These are phyloP conservation scores for Tritrichomonas musculus DNA, from an alignment of 208 protist species.

Conservation along the genomic window DNA sequence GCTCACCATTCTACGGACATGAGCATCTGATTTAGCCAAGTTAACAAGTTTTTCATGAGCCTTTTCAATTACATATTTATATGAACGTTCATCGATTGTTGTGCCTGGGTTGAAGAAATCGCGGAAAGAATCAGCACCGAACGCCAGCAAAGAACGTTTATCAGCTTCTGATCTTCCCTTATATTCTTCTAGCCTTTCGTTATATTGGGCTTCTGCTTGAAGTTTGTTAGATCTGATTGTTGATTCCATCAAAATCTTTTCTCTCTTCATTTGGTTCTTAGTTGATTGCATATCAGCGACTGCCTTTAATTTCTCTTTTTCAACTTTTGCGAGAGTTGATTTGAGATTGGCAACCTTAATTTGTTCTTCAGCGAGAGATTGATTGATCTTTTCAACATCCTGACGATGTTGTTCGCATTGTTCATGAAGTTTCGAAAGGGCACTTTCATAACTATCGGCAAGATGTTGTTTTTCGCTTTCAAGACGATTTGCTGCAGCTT, in stretches of 20 bases:
- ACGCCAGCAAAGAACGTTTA: neutral
- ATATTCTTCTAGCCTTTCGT: neutral
- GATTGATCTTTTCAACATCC: neutral
- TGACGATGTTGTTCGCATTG: neutral
- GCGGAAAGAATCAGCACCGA: neutral
- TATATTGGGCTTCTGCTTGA: neutral
- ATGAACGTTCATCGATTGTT: neutral
- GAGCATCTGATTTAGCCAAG: neutral
- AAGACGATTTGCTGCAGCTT: neutral
- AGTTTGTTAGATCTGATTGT: neutral
- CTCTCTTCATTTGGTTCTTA: neutral
- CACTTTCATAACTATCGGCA: neutral
- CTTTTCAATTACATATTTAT: neutral
- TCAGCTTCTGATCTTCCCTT: neutral
- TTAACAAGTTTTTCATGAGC: neutral
- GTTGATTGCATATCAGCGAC: neutral
- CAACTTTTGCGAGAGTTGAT: neutral
- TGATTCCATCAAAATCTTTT: neutral
- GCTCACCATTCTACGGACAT: neutral
- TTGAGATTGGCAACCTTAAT: neutral
- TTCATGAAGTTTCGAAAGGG: neutral
- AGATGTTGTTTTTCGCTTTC: neutral
- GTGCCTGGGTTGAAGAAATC: neutral
- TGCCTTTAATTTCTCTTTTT: neutral
- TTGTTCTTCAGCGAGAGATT: neutral